Percentiles rank a stretch among this genome's conserved stretches.
Evolutionary conservation across 495 filamentous ascomycete species (phyloP).

Genomic region (Podospora didyma): DNA sequence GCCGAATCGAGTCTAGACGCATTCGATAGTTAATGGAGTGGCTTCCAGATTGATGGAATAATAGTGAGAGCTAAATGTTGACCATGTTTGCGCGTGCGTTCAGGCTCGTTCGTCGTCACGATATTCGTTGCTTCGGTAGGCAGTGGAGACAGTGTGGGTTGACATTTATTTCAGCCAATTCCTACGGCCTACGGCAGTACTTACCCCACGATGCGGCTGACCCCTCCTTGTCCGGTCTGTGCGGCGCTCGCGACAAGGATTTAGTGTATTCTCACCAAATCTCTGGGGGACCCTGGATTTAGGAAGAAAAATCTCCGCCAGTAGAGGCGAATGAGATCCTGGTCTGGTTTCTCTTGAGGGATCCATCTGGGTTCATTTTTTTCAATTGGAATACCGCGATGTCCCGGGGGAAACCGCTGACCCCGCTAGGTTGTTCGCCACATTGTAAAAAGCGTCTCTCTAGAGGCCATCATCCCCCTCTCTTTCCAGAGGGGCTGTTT

Average conservation of each 20-base stretch:
- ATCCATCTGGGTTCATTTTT: background rate
- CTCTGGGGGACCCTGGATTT: no score
- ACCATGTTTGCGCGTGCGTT: no score
- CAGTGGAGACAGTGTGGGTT: background rate
- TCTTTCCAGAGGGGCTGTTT: no score
- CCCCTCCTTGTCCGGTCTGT: constrained; percentile 14
- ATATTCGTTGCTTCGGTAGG: no score
- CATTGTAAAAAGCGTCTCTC: background rate
- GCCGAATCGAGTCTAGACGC: no score
- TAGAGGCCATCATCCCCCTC: no score
- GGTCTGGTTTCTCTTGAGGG: background rate
- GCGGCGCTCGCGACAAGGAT: constrained; percentile 1
- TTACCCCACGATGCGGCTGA: constrained; percentile 24
- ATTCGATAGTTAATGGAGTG: no score
- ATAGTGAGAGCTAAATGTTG: no score
- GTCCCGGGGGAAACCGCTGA: background rate
- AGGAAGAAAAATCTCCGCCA: no score
- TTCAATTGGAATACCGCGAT: background rate
- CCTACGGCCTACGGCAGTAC: background rate
- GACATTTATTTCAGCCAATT: background rate
- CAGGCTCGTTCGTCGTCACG: no score
- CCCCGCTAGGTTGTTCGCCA: background rate
- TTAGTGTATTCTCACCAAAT: no score
- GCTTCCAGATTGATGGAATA: no score
- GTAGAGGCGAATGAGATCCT: background rate